These are phyloP conservation scores for Astrocystis sublimbata DNA, from an alignment of 495 filamentous ascomycete genomes.

Conservation along the genomic window DNA sequence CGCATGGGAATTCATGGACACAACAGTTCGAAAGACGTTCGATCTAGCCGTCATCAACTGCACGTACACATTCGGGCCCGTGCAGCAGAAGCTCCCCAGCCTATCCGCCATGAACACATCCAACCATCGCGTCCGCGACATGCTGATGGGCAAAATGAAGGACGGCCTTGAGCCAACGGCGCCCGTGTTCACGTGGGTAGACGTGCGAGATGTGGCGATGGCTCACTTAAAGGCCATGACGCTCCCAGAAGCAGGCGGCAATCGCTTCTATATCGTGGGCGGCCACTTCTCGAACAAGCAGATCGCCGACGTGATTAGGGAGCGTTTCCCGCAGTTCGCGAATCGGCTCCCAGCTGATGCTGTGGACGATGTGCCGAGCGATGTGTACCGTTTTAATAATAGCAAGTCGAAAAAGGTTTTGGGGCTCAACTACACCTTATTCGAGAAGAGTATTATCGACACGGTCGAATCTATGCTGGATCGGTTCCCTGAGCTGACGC, in stretches of 20 bases:
- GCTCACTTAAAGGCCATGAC: constrained; percentile 44
- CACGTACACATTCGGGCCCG: constrained; percentile 48
- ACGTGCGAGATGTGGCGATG: constrained; percentile 51
- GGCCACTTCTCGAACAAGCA: constrained; percentile 44
- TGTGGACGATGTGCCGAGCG: constrained; percentile 39
- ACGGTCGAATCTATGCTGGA: constrained; percentile 38
- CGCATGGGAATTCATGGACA: constrained; percentile 45
- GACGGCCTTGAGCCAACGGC: constrained; percentile 34
- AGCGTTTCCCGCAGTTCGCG: constrained; percentile 26
- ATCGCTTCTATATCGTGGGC: constrained; percentile 47
- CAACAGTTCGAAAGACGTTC: constrained; percentile 38
- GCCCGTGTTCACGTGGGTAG: constrained; percentile 42
- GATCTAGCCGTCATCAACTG: constrained; percentile 47
- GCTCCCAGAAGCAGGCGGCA: constrained; percentile 39
- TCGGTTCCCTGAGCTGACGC: constrained; percentile 1
- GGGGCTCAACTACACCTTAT: constrained; percentile 39
- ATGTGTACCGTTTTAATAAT: constrained; percentile 43
- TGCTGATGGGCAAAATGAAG: constrained; percentile 37
- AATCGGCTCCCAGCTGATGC: constrained; percentile 28
- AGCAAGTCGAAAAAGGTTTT: constrained; percentile 34
- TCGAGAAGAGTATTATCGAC: constrained; percentile 43
- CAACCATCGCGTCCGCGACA: constrained; percentile 47
- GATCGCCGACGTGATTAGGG: constrained; percentile 37
- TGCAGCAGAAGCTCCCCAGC: constrained; percentile 35
- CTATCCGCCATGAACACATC: constrained; percentile 45